Evolutionary conservation across 768 basidiomycete genomes (phyloP).

Genomic region (Roridomyces roridus): DNA sequence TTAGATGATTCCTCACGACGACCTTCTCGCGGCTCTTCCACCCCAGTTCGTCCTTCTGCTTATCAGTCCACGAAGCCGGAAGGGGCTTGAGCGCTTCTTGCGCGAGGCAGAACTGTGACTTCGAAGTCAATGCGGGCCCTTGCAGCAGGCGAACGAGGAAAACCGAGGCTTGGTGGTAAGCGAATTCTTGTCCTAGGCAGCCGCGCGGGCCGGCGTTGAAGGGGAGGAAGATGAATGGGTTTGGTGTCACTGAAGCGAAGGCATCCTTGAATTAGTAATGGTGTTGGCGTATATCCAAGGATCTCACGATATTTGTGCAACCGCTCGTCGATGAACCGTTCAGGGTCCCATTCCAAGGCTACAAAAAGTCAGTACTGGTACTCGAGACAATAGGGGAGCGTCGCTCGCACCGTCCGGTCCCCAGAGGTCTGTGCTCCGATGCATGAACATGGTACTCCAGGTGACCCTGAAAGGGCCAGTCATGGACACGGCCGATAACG

Average conservation of each 20-base stretch:
- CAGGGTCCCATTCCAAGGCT: slow-evolving; percentile 59
- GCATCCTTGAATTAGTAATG: slow-evolving; percentile 34
- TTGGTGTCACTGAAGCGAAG: slow-evolving; percentile 9
- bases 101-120: slow-evolving; percentile 36
- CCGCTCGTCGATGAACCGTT: slow-evolving; percentile 70
- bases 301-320: slow-evolving; percentile 60
- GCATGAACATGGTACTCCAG: slow-evolving; percentile 64
- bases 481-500: too few relatives aligned
- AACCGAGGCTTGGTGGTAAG: slow-evolving; percentile 70
- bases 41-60: slow-evolving; percentile 36
- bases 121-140: slow-evolving; percentile 40
- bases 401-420: slow-evolving; percentile 55
- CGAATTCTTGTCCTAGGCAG: slow-evolving; percentile 63
- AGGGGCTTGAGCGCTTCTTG: slow-evolving; percentile 54
- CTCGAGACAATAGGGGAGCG: neutral
- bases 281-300: too few relatives aligned
- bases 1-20: slow-evolving; percentile 55
- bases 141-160: slow-evolving; percentile 67
- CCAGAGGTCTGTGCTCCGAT: slow-evolving; percentile 68
- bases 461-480: slow-evolving; percentile 41
- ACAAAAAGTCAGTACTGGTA: too few relatives aligned
- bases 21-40: slow-evolving; percentile 52
- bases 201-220: slow-evolving; percentile 59
- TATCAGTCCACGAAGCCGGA: slow-evolving; percentile 40
- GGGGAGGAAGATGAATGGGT: slow-evolving; percentile 50